Base-by-base conservation (phyloP, 2,329 filamentous ascomycete species). In the Bipolaris cookei region DNA sequence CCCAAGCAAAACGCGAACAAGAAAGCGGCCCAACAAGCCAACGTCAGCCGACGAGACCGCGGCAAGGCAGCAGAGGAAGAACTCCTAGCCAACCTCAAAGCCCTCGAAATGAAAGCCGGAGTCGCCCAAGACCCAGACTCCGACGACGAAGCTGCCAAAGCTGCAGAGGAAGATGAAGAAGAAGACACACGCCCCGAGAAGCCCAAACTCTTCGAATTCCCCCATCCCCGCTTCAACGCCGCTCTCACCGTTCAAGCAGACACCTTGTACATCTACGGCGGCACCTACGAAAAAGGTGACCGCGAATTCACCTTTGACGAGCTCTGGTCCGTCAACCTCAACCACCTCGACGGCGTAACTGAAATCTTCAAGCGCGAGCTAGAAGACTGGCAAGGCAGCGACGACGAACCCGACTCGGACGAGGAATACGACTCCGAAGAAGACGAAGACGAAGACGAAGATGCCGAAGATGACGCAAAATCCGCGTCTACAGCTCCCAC, bases 281-380 rank as follows among this genome's bases (percentile, higher is more conserved):
- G 95, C 16, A 99, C 94, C 0, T 97, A 90, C 69, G 95, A 99
- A 73, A 95, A 96, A 73, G 94, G 91, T 16, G 95, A 99, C 69
- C 86, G 91, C 20, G 95, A 99, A 76, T 97, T 90, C 70, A 98
- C 93, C 0, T 97, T 98, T 76, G 93, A 97, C 67, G 95, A 99
- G 69, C 82, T 99, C 77, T 96, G 96, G 78, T 89, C 92, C 2
- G 88, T 98, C 58, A 92, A 99, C 70, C 82, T 99, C n/a, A 93
- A 90, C 58, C 97, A 97, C 77, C 83, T 99, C 59, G 92, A 98
- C 66, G 95, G 95, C 3, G 94, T 95, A 63, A 94, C 92, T 74
- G 90, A 97, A 77, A 86, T 98, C 45, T 98, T 94, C 80, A 90
- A 84, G 74, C 84, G 91, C 51, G 90, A 96, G 66, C 88, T 93